These are phyloP conservation scores for Entelexis paramagnoliae DNA, from an alignment of 1,139 yeast species.

Conservation along the genomic window DNA sequence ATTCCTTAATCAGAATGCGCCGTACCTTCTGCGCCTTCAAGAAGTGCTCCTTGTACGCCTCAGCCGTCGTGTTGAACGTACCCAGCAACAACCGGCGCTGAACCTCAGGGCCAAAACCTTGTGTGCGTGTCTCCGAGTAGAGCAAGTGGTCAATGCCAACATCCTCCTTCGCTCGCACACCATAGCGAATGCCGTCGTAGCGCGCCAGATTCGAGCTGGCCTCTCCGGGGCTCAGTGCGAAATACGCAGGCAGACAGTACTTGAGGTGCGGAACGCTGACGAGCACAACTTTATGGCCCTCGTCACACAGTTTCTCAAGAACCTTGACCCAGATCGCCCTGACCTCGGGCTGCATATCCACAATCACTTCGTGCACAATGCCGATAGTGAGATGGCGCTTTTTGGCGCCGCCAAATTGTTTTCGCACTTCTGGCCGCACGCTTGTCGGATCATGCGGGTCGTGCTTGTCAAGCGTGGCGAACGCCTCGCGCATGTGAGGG, in stretches of 20 bases:
- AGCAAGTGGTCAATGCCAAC: conserved; percentile 28
- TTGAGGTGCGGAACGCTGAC: conserved; percentile 63
- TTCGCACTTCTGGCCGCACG: conserved; percentile 30
- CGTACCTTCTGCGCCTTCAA: conserved; percentile 65
- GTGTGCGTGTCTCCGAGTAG: conserved; percentile 50
- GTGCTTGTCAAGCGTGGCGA: conserved; percentile 43
- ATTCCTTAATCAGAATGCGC: conserved; percentile 48
- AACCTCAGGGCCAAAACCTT: conserved; percentile 72
- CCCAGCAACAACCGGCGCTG: conserved; percentile 76
- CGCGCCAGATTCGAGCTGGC: conserved; percentile 87
- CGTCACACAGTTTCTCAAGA: conserved; percentile 36
- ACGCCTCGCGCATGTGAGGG: conserved; percentile 41
- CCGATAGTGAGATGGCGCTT: conserved; percentile 45
- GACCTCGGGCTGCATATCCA: conserved; percentile 44
- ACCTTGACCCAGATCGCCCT: conserved; percentile 40
- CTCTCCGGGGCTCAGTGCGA: conserved; percentile 82
- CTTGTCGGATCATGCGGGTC: conserved; percentile 81
- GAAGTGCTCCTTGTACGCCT: conserved; percentile 67
- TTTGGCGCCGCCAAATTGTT: conserved; percentile 7
- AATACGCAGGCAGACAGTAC: conserved; percentile 69
- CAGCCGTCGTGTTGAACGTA: conserved; percentile 70
- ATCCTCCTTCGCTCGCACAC: conserved; percentile 41
- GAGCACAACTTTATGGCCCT: conserved; percentile 49
- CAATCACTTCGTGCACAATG: conserved; percentile 55
- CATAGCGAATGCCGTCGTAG: conserved; percentile 84